A percentile compares a stretch with the other conserved stretches of the same genome.
Conservation (phyloP, 257 asterid species). For the Lantana camara region DNA sequence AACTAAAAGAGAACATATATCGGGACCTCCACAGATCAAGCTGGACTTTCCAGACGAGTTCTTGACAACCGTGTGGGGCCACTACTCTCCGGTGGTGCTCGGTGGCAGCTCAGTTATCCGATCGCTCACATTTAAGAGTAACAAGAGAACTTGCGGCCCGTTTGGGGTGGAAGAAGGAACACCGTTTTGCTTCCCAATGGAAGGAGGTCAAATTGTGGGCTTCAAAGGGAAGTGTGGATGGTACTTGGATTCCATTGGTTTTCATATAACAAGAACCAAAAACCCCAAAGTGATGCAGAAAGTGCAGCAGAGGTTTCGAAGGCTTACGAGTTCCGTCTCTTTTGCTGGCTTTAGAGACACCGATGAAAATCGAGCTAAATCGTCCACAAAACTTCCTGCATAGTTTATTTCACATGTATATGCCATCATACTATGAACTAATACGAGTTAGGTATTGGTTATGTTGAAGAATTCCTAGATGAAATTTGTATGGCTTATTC, state of each 20-base stretch:
- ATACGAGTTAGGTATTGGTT: not conserved
- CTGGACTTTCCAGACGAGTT: slow-evolving; percentile 69
- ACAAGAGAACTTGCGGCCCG: slow-evolving; percentile 63
- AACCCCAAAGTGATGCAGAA: slow-evolving; percentile 36
- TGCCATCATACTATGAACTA: no score
- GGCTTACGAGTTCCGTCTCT: no score
- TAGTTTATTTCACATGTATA: not conserved
- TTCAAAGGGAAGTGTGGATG: no score
- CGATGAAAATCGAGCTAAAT: slow-evolving; percentile 27
- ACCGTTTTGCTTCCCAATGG: slow-evolving; percentile 64
- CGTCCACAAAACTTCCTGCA: slow-evolving; percentile 3
- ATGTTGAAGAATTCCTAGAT: not conserved
- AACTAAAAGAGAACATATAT: no score
- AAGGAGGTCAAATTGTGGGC: no score
- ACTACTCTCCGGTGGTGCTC: slow-evolving; percentile 55
- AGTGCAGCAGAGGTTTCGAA: slow-evolving; percentile 43
- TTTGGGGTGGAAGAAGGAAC: slow-evolving; percentile 79
- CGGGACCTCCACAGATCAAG: no score
- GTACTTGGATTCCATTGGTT: no score
- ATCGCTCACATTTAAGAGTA: slow-evolving; percentile 64
- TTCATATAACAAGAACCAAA: slow-evolving; percentile 46
- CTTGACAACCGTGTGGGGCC: slow-evolving; percentile 50
- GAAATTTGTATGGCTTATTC: no score
- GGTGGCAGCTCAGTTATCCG: slow-evolving; percentile 73
- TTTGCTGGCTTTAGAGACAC: slow-evolving; percentile 31